These are phyloP conservation scores for Xanthoconium separans DNA, from an alignment of 1,284 basidiomycete species.

Conservation along the genomic window DNA sequence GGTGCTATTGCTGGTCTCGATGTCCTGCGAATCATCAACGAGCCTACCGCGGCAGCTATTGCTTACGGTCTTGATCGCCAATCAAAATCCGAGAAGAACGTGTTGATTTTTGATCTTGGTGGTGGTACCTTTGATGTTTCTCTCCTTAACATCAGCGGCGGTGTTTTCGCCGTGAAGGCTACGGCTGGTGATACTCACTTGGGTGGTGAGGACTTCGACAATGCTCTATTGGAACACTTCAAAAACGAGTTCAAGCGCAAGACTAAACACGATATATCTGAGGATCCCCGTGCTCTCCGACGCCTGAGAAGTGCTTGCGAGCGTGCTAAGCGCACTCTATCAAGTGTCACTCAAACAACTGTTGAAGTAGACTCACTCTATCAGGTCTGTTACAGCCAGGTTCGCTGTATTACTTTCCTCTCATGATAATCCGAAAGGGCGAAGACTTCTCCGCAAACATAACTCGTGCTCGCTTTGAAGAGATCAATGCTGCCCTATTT, in stretches of 20 bases:
- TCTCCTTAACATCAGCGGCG: slow-evolving; percentile 93
- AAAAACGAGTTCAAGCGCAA: slow-evolving; percentile 99
- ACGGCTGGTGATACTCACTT: slow-evolving; percentile 99
- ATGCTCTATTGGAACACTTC: slow-evolving; percentile 96
- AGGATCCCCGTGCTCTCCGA: slow-evolving; percentile 92
- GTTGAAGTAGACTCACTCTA: slow-evolving; percentile 99
- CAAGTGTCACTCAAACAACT: slow-evolving; percentile 96
- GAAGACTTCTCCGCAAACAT: slow-evolving; percentile 96
- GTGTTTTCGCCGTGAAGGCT: slow-evolving; percentile 97
- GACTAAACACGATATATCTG: slow-evolving; percentile 95
- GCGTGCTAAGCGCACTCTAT: slow-evolving; percentile 98
- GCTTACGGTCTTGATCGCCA: slow-evolving; percentile 92
- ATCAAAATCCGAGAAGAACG: slow-evolving; percentile 92
- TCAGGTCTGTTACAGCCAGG: slow-evolving; percentile 56
- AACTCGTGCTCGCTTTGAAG: slow-evolving; percentile 99
- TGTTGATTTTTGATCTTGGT: slow-evolving; percentile 99
- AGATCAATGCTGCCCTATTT: slow-evolving; percentile 94
- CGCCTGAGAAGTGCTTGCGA: slow-evolving; percentile 97
- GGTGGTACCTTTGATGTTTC: slow-evolving; percentile 99
- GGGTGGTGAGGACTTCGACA: slow-evolving; percentile 98
- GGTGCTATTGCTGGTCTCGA: slow-evolving; percentile 92
- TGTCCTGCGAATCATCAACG: slow-evolving; percentile 97
- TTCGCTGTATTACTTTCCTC: slow-evolving; percentile 1
- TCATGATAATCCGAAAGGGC: slow-evolving; percentile 45
- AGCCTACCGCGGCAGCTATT: slow-evolving; percentile 94